Percentiles rank a stretch among this genome's conserved stretches.
Evolutionary conservation across 495 filamentous ascomycete genomes (phyloP).

Genomic region (Copromyces sp.): DNA sequence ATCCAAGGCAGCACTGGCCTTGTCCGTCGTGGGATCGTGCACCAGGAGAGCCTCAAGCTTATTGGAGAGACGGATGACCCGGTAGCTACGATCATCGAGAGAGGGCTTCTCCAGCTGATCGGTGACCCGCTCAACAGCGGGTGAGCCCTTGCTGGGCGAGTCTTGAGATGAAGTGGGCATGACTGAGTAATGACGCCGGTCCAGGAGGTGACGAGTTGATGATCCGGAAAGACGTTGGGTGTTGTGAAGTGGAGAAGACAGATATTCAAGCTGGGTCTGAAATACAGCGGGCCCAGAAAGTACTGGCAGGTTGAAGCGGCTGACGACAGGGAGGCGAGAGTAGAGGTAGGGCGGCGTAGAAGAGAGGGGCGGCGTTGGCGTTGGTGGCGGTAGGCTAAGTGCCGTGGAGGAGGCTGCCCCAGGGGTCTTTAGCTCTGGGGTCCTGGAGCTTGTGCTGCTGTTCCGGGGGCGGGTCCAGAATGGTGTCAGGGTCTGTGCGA

Average conservation of each 20-base stretch:
- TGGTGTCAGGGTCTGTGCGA: conserved; percentile 14
- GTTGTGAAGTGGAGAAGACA: conserved; percentile 3
- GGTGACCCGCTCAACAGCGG: conserved; percentile 55
- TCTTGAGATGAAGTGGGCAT: conserved; percentile 15
- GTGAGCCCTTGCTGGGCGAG: conserved; percentile 16
- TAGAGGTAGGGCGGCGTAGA: neutral
- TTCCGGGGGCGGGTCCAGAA: neutral
- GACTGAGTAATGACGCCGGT: conserved; percentile 1
- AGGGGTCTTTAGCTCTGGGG: neutral
- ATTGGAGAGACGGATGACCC: conserved; percentile 78
- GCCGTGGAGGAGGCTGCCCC: neutral
- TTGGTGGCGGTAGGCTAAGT: neutral
- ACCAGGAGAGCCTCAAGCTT: conserved; percentile 89
- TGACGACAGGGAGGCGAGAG: neutral
- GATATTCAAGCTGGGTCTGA: neutral
- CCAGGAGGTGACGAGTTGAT: neutral
- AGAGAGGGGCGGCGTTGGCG: neutral
- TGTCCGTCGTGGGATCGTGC: conserved; percentile 92
- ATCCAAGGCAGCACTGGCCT: conserved; percentile 89
- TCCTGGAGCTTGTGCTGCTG: neutral
- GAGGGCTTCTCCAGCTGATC: conserved; percentile 78
- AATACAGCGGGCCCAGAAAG: neutral
- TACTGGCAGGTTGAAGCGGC: neutral
- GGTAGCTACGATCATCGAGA: conserved; percentile 79
- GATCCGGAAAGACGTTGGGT: neutral